Base-by-base conservation (phyloP, 1,284 basidiomycete genomes). In the Erythrobasidium hasegawianum region DNA sequence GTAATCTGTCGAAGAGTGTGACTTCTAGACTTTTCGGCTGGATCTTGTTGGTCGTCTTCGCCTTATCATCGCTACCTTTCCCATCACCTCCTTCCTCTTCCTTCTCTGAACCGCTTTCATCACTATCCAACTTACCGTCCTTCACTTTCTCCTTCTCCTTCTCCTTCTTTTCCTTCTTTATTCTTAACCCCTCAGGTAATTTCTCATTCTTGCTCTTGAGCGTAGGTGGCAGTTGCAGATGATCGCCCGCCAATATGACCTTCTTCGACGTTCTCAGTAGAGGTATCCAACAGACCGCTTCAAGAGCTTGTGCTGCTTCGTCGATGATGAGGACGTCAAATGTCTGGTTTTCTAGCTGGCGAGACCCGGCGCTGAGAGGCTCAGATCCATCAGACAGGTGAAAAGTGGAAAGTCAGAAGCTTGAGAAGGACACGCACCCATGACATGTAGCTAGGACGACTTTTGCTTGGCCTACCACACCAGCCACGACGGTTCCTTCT, bases 271-370 rank as follows among this genome's bases (percentile, higher is more conserved):
- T 75, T 77, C 92, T 93, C 75, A 95, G 83, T 57, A 97, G 88
- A 0, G 95, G 93, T 33, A 97, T 86, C 93, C 95, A 97, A 77
- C 94, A 97, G 2, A 92, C 89, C 8, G 92, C 89, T 78, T 97
- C 94, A 16, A 96, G 77, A 1, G 92, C 94, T 77, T 97, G 95
- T 0, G 94, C 97, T 0, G 92, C 91, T 79, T 97, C 95, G 72
- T 97, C 95, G 45, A 98, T 91, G 47, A 97, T 88, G 8, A 93
- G 86, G 0, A 92, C 87, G 75, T 97, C 95, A 73, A 97, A 98
- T 1, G 81, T 77, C 68, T 87, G 82, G 68, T 87, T 85, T 43
- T 83, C 83, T 9, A 95, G 78, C 72, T 91, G 90, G 33, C 86
- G 79, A 2, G 88, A 85, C 0, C 93, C 93, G 1, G 91, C 84